Conservation (phyloP, 2,329 filamentous ascomycete species). For the Sporothrix phasma region DNA sequence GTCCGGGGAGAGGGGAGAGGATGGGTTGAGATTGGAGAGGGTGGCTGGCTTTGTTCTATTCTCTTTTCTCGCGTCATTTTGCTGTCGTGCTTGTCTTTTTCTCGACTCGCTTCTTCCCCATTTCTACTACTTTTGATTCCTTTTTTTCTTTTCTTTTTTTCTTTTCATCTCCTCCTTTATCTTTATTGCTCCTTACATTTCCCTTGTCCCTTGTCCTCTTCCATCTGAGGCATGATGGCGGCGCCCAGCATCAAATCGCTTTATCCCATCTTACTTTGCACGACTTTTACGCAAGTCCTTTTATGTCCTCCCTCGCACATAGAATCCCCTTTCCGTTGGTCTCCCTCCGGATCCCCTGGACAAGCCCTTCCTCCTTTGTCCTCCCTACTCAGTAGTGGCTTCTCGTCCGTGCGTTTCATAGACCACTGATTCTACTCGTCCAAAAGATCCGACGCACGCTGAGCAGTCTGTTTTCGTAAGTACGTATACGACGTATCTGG, state of each 20-base stretch:
- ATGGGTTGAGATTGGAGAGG: not conserved
- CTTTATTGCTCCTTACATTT: not conserved
- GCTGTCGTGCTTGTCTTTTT: not conserved
- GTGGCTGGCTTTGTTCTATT: not conserved
- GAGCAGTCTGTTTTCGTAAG: not conserved
- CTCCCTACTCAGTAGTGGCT: not conserved
- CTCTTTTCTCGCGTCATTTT: not conserved
- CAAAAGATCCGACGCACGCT: not conserved
- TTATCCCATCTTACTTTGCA: not conserved
- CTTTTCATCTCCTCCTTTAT: not conserved
- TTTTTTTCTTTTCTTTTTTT: not conserved
- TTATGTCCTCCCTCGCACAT: not conserved
- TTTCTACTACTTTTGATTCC: not conserved
- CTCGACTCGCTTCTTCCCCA: not conserved
- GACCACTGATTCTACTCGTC: no score
- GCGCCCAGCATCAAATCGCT: constrained; percentile 1
- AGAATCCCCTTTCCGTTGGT: not conserved
- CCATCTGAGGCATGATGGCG: constrained; percentile 7
- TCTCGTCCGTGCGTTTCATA: not conserved
- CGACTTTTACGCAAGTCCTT: not conserved
- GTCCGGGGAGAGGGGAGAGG: not conserved
- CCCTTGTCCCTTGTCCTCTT: not conserved
- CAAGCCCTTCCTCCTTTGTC: not conserved
- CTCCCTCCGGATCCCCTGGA: not conserved
- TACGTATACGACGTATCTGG: not conserved